A percentile compares a stretch with the other conserved stretches of the same genome.
Evolutionary conservation across 177 flowering plant species (phyloP).

Genomic region (Vitis hybrid): DNA sequence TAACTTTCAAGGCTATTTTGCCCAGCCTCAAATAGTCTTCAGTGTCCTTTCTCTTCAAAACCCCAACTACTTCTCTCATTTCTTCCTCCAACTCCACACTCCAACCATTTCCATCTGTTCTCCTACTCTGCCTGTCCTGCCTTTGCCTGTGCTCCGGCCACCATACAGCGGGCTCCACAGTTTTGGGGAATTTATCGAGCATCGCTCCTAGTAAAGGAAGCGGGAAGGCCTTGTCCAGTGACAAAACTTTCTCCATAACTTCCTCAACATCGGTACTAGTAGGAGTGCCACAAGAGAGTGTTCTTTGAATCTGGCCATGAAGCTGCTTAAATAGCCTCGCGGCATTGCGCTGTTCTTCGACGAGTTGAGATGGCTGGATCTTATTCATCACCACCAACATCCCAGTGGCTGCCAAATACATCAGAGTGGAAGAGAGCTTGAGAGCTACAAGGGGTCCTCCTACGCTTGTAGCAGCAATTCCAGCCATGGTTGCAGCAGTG

Average conservation of each 20-base stretch:
- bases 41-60: conserved; percentile 37
- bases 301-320: conserved; percentile 25
- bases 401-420: conserved; percentile 42
- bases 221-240: conserved; percentile 51
- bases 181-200: conserved; percentile 50
- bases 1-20: conserved; percentile 35
- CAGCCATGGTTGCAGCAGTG: too few relatives aligned
- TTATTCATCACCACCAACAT: conserved; percentile 46
- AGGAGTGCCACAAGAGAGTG: conserved; percentile 17
- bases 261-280: conserved; percentile 26
- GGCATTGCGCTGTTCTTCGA: conserved; percentile 57
- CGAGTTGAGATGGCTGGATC: conserved; percentile 58
- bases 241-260: conserved; percentile 35
- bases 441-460: conserved; percentile 21
- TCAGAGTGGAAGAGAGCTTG: conserved; percentile 32
- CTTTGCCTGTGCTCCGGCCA: conserved; percentile 33
- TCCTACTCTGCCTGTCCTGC: background rate
- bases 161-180: conserved; percentile 48
- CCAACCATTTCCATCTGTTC: conserved; percentile 35
- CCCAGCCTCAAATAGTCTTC: conserved; percentile 52
- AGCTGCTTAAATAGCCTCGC: conserved; percentile 42
- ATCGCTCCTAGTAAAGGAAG: conserved; percentile 51
- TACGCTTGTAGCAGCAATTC: background rate
- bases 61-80: conserved; percentile 39
- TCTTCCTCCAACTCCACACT: conserved; percentile 43